Conservation (phyloP, 2,329 filamentous ascomycete species). For the Penicillium sp. region DNA sequence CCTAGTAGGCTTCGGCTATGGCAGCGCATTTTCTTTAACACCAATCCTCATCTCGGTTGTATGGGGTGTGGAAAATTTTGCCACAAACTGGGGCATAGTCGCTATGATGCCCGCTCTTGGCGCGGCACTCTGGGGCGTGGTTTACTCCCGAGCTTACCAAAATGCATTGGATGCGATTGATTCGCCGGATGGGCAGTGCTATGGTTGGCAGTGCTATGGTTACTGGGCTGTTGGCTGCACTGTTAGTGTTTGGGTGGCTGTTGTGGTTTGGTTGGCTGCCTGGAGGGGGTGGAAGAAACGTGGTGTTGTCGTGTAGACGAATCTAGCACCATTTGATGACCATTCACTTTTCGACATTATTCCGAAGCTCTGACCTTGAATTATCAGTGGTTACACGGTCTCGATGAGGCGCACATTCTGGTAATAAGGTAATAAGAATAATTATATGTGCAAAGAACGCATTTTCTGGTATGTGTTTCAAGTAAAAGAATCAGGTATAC, state of each 20-base stretch:
- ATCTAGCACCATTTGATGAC: neutral
- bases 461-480: neutral
- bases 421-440: neutral
- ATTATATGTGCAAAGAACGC: neutral
- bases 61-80: slow-evolving; percentile 98
- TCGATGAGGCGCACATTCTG: neutral
- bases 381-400: neutral
- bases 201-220: slow-evolving; percentile 78
- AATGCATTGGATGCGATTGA: slow-evolving; percentile 38
- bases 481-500: too few relatives aligned
- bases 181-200: slow-evolving; percentile 62
- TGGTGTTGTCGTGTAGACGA: slow-evolving; percentile 63
- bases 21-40: slow-evolving; percentile 82
- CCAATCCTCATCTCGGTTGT: slow-evolving; percentile 95
- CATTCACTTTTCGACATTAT: neutral
- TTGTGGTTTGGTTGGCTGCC: slow-evolving; percentile 69
- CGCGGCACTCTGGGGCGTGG: slow-evolving; percentile 81
- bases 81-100: slow-evolving; percentile 95
- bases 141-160: slow-evolving; percentile 65
- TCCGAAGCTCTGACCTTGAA: too few relatives aligned
- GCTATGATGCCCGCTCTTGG: slow-evolving; percentile 87
- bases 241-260: slow-evolving; percentile 73
- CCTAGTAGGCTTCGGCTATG: slow-evolving; percentile 85
- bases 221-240: slow-evolving; percentile 79
- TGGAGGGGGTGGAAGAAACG: slow-evolving; percentile 83